Conservation (phyloP, 2,329 filamentous ascomycete species). For the Monilinia laxa region DNA sequence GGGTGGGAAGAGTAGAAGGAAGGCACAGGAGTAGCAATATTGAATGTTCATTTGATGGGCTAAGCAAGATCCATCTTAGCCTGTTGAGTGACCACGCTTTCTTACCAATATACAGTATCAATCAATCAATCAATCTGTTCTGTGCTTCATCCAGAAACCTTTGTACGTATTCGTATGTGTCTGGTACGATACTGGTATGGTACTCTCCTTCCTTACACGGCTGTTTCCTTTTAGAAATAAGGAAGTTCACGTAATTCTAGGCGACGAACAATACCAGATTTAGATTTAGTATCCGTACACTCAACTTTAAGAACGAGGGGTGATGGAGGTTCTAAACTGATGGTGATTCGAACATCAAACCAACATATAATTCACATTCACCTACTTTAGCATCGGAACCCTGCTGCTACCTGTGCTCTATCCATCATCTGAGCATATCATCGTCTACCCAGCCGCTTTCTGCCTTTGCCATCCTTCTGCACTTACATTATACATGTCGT, state of each 20-base stretch:
- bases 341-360: slow-evolving; percentile 7
- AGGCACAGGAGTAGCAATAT: background rate
- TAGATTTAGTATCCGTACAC: slow-evolving; percentile 1
- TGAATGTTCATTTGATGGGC: slow-evolving; percentile 11
- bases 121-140: slow-evolving; percentile 6
- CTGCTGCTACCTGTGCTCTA: slow-evolving; percentile 7
- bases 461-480: slow-evolving; percentile 9
- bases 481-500: slow-evolving; percentile 18
- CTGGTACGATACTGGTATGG: too few relatives aligned
- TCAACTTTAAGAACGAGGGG: background rate
- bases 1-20: slow-evolving; percentile 16
- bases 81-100: slow-evolving; percentile 2
- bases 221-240: slow-evolving; percentile 8
- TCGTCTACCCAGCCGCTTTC: background rate
- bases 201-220: background rate
- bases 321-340: slow-evolving; percentile 8
- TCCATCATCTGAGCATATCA: slow-evolving; percentile 21
- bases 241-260: slow-evolving; percentile 13
- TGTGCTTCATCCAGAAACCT: background rate
- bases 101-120: background rate
- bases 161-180: background rate
- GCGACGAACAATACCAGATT: slow-evolving; percentile 6
- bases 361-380: slow-evolving; percentile 5
- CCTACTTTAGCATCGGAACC: slow-evolving; percentile 11
- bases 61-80: slow-evolving; percentile 10